Base-by-base conservation (phyloP, 2,329 filamentous ascomycete species). In the Cercospora berteroae region DNA sequence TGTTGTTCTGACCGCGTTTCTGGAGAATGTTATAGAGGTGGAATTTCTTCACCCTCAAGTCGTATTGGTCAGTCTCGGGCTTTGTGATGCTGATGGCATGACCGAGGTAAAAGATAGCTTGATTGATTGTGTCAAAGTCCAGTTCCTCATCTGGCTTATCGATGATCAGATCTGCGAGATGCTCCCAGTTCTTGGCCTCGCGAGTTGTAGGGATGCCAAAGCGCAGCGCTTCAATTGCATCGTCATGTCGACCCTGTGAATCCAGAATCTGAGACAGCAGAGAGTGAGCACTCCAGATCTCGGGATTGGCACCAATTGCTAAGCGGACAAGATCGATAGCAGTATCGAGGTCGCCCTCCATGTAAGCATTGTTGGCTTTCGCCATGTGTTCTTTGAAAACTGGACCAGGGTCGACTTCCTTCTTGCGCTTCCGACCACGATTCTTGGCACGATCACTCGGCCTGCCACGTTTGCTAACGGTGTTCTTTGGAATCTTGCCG, bases 331-430 rank as follows among this genome's bases (percentile, higher is more conserved):
- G 62, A 80, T 84, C 83, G 39, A 88, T 80, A 5, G 90, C 89
- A 48, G 83, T 81, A 5, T 86, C 83, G 69, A 89, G 88, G 20
- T 89, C 83, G 27, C 85, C 83, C 9, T 85, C 82, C 67, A 92
- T 83, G 74, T 89, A 93, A 4, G 88, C 87, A 67, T 89, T 84
- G 67, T 88, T 91, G 3, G 91, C 91, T 74, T 86, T 83, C 57
- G 86, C 84, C 59, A 93, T 83, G 50, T 89, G 83, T 48, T 86
- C 82, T 73, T 89, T 92, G 77, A 93, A 91, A 72, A 93, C 89
- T 48, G 85, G 87, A 55, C 89, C 87, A 16, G 89, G 89, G 75
- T 91, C 89, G 8, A 87, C 88, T 25, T 87, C 85, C 75, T 88
- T 87, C 29, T 80, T 79, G 58, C 81, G 80, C 16, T 77, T 76